Percentiles rank a stretch among this genome's conserved stretches.
Conservation (phyloP, 2,329 filamentous ascomycete genomes). For the Pyrenophora teres region DNA sequence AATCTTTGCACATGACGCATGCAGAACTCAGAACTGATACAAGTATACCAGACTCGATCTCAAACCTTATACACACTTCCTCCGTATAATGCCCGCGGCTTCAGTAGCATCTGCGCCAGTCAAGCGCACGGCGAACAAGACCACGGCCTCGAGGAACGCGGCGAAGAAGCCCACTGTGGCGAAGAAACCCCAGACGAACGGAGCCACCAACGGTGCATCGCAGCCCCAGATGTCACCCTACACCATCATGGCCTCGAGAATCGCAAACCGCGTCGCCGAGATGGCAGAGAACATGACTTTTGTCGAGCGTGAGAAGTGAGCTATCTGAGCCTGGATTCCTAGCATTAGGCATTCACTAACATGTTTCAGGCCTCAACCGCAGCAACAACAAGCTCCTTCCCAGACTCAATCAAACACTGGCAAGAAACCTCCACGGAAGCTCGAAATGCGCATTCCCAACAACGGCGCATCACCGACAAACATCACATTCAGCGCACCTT, state of each 20-base stretch:
- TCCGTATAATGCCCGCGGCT: conserved; percentile 37
- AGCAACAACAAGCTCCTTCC: conserved; percentile 28
- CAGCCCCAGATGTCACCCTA: conserved; percentile 50
- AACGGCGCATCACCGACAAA: conserved; percentile 42
- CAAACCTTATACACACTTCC: not conserved
- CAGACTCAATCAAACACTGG: conserved; percentile 26
- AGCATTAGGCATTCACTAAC: conserved; percentile 15
- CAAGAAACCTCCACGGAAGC: conserved; percentile 54
- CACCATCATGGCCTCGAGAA: conserved; percentile 56
- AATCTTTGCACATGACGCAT: not conserved
- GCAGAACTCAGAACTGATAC: conserved; percentile 7
- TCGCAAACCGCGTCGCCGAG: conserved; percentile 57
- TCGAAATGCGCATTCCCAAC: conserved; percentile 55
- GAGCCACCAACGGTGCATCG: conserved; percentile 33
- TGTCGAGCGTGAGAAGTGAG: conserved; percentile 51
- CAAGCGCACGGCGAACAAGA: conserved; percentile 37
- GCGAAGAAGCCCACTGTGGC: conserved; percentile 33
- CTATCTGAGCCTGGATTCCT: not conserved
- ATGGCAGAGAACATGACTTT: conserved; percentile 60
- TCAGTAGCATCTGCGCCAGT: conserved; percentile 43
- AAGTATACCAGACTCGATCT: not conserved
- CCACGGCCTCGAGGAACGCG: conserved; percentile 34
- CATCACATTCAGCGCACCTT: conserved; percentile 57
- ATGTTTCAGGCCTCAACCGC: conserved; percentile 27
- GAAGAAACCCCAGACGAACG: conserved; percentile 32